Base-by-base conservation (phyloP, 2,329 filamentous ascomycete genomes). In the Pseudogymnoascus sp. region DNA sequence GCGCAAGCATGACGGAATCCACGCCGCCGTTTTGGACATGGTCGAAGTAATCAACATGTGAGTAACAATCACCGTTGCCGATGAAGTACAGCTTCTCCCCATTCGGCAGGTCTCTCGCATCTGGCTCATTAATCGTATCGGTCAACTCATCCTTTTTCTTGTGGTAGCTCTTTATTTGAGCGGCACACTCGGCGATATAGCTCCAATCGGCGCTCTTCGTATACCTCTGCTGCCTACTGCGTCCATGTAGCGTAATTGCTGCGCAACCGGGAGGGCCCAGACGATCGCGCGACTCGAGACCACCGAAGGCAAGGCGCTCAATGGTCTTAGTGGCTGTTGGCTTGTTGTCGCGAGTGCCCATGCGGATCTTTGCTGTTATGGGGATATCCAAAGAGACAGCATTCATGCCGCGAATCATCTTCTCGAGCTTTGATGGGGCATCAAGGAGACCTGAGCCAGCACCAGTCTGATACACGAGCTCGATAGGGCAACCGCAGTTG, bases 401-500 rank as follows among this genome's bases (percentile, higher is more conserved):
- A 73, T 96, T 97, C 95, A 99, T 99, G 69, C 95, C 95, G 67
- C 93, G 85, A 47, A 99, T 82, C 77, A 97, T 97, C 76, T 93
- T 93, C 76, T 97, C 93, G 60, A 99, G 79, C 77, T 97, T 97
- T 64, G 86, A 86, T 31, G 85, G 90, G 62, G 87, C 82, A 71
- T 99, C 95, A n/a, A 99, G 86, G 15, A 99, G 84, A 1, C 91
- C 93, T 19, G 93, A 96, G 3, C 95, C 95, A 42, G 90, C 91
- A 61, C 95, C 95, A 53, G 88, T 83, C 70, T 92, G 87, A 80
- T 86, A 97, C 61, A 99, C 88, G 69, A 97, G 85, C 73, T 99
- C 95, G 72, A 99, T 97, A 3, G 95, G 95, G 73, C 95, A 99
- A 50, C 95, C 95, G 71, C 93, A 97, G 79, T 99, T 99, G 69